A percentile compares a stretch with the other conserved stretches of the same genome.
Conservation (phyloP, 1,139 yeast species). For the Candida anutae region DNA sequence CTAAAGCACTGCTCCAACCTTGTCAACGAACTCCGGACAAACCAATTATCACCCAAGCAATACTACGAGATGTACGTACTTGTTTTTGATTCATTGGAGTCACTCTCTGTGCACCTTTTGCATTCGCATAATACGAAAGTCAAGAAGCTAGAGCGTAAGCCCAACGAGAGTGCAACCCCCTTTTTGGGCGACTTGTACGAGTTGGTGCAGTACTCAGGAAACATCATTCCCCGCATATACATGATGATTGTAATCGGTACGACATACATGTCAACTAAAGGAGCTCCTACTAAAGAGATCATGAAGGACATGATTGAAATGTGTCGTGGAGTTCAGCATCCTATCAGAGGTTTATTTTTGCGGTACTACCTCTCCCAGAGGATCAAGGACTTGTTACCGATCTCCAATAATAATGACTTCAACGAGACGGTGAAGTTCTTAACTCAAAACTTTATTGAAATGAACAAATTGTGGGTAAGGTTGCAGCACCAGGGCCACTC, state of each 20-base stretch:
- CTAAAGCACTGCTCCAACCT: slow-evolving; percentile 81
- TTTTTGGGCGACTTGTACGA: slow-evolving; percentile 90
- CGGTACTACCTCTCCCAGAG: slow-evolving; percentile 84
- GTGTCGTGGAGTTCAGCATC: slow-evolving; percentile 98
- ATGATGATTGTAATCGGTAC: slow-evolving; percentile 95
- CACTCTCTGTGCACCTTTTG: slow-evolving; percentile 55
- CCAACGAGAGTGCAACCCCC: slow-evolving; percentile 28
- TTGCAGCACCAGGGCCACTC: slow-evolving; percentile 94
- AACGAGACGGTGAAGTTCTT: slow-evolving; percentile 67
- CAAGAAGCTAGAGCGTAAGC: slow-evolving; percentile 9
- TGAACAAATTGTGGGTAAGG: slow-evolving; percentile 97
- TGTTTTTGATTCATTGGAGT: slow-evolving; percentile 75
- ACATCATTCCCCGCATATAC: slow-evolving; percentile 84
- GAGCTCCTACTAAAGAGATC: slow-evolving; percentile 78
- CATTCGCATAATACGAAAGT: slow-evolving; percentile 51
- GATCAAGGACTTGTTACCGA: slow-evolving; percentile 64
- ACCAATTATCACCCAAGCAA: slow-evolving; percentile 76
- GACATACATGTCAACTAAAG: slow-evolving; percentile 70
- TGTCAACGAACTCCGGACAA: slow-evolving; percentile 74
- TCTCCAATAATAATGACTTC: slow-evolving; percentile 37
- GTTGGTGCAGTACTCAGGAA: slow-evolving; percentile 91
- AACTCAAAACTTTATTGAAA: slow-evolving; percentile 82
- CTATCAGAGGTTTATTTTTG: slow-evolving; percentile 80
- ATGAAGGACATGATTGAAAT: slow-evolving; percentile 96
- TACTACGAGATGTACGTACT: slow-evolving; percentile 88